phyloP scores from a whole-genome alignment of 306 rosid genomes.

The Herpetospermum pedunculosum region DNA sequence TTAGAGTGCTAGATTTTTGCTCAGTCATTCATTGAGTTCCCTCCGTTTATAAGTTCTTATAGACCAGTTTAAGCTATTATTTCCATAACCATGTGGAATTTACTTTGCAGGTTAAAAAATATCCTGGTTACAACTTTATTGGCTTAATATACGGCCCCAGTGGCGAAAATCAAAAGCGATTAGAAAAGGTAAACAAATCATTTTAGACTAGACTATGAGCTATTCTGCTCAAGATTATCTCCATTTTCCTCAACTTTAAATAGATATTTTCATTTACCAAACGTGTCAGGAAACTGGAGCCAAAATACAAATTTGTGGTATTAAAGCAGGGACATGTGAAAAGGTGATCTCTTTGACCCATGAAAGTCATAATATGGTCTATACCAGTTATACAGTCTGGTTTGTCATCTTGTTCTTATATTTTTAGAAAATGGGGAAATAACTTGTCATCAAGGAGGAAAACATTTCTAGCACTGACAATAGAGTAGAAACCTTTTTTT shows the following conservation, averaged over 20 bases:
- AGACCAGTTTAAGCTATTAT: neutral
- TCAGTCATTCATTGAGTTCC: neutral
- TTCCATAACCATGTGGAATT: conserved; percentile 14
- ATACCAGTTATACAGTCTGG: neutral
- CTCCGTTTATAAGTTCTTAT: neutral
- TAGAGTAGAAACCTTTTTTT: neutral
- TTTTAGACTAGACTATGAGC: neutral
- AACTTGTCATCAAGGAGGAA: neutral
- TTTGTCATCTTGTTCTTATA: neutral
- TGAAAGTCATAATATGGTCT: neutral
- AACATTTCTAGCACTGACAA: neutral
- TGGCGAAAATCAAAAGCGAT: conserved; percentile 74
- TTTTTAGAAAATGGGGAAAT: neutral
- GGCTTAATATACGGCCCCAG: conserved; percentile 63
- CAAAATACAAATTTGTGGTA: conserved; percentile 59
- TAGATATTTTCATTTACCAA: neutral
- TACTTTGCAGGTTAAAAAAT: conserved; percentile 55
- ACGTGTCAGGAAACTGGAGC: conserved; percentile 79
- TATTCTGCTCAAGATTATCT: neutral
- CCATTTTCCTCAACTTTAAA: neutral
- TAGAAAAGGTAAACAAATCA: conserved; percentile 58
- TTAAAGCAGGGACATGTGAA: conserved; percentile 49
- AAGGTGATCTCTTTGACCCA: conserved; percentile 33
- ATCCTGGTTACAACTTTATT: conserved; percentile 68
- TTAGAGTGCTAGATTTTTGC: neutral